Base-by-base conservation (phyloP, 2,329 filamentous ascomycete species). In the Dendrostoma leiphaemia region DNA sequence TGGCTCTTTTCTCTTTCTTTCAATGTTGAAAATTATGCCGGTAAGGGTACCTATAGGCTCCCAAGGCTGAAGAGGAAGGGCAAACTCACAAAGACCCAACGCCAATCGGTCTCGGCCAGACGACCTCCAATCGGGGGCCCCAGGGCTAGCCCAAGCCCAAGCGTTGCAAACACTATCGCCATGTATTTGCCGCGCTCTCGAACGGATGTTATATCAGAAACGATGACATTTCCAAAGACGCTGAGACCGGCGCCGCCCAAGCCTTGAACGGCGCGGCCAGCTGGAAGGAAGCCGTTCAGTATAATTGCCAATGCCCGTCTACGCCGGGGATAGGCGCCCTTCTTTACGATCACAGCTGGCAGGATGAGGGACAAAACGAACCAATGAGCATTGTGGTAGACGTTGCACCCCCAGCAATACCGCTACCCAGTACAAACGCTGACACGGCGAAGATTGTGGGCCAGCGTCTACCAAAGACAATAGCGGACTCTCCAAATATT, bases 381-480 rank as follows among this genome's bases (percentile, higher is more conserved):
- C 41, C 41, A n/a, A 82, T 76, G 8, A 82, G 61, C 50, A 73
- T 67, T 0, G 57, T 58, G 1, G 65, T 69, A 9, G 58, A 70
- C 0, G 60, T 65, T 0, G 76, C 71, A 2, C 66, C 70, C 1
- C 74, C 76, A 31, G 64, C 67, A 6, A 81, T 65, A 0, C 67
- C 72, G 53, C 74, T 77, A 0, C 77, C 77, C 2, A 78, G 54
- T 1, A 66, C 65, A 58, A 80, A 79, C 4, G 75, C 57, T n/a
- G 61, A 62, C 3, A 76, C 66, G 1, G 70, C 58, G 6, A 60
- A 40, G 0, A 75, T 61, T 6, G 66, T 63, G 2, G 67, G 57
- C 52, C 62, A 69, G 35, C 73, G 67, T 3, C 77, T 64, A 3
- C 78, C 76, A 54, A 73, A 79, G 15, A 78, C 67, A 49, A 76